A percentile compares a stretch with the other conserved stretches of the same genome.
phyloP scores from a whole-genome alignment of 2,329 filamentous ascomycete genomes.

The Aspergillus fijiensis region DNA sequence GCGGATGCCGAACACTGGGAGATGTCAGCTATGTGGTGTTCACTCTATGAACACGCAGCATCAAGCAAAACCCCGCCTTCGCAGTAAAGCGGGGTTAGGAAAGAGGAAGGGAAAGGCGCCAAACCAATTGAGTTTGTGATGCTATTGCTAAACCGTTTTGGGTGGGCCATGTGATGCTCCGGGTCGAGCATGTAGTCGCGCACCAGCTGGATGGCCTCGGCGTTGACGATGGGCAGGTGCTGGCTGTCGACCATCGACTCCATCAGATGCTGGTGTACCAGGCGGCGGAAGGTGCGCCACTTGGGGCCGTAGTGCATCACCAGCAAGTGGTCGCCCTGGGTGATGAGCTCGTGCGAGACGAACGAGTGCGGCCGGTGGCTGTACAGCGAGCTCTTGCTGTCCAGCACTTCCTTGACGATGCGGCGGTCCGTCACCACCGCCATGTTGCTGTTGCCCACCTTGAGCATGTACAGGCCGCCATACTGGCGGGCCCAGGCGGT shows the following conservation, averaged over 20 bases:
- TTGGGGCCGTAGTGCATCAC: constrained; percentile 48
- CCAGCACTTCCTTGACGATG: constrained; percentile 46
- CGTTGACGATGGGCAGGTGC: constrained; percentile 46
- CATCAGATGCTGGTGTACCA: constrained; percentile 49
- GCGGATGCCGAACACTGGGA: constrained; percentile 14
- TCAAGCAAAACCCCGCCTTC: too few relatives aligned
- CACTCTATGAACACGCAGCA: too few relatives aligned
- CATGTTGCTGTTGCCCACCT: constrained; percentile 43
- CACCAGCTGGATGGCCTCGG: constrained; percentile 51
- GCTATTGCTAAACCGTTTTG: constrained; percentile 52
- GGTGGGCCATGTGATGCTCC: constrained; percentile 48
- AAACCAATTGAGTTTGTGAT: constrained; percentile 35
- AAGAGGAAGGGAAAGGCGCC: constrained; percentile 14
- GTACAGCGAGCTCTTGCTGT: constrained; percentile 48
- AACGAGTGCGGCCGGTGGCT: constrained; percentile 46
- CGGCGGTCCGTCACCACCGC: constrained; percentile 44
- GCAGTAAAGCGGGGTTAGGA: too few relatives aligned
- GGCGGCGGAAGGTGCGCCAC: constrained; percentile 50
- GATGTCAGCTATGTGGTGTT: neutral
- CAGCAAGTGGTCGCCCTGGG: constrained; percentile 49
- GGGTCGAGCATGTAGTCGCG: constrained; percentile 45
- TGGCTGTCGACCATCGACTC: constrained; percentile 47
- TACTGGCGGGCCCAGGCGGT: constrained; percentile 47
- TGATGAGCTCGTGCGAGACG: constrained; percentile 46
- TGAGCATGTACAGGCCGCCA: constrained; percentile 46